These are phyloP conservation scores for Talaromyces verruculosus DNA, from an alignment of 2,329 filamentous ascomycete genomes.

Conservation along the genomic window DNA sequence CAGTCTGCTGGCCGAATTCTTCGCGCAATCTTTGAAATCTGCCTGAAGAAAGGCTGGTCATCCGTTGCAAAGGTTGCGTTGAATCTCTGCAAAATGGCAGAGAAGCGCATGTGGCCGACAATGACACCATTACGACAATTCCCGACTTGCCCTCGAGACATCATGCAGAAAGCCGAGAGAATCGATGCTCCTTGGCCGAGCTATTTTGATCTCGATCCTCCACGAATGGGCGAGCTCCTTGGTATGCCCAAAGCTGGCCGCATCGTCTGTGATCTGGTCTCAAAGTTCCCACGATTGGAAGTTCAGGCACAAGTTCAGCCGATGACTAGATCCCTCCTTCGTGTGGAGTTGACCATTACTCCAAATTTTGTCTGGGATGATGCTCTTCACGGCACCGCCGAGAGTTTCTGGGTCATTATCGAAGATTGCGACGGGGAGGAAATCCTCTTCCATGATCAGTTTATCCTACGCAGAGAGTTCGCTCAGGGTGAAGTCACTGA, in stretches of 20 bases:
- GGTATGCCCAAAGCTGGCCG: constrained; percentile 86
- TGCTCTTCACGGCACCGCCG: constrained; percentile 77
- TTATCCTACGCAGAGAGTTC: constrained; percentile 86
- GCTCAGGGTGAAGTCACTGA: constrained; percentile 83
- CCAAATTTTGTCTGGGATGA: constrained; percentile 98
- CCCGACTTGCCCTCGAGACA: constrained; percentile 74
- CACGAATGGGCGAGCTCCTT: constrained; percentile 90
- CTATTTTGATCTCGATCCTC: constrained; percentile 95
- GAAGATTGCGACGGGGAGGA: constrained; percentile 98
- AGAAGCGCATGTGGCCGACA: constrained; percentile 99
- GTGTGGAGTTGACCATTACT: constrained; percentile 84
- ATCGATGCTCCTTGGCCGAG: constrained; percentile 91
- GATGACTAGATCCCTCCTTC: constrained; percentile 88
- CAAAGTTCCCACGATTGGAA: constrained; percentile 90
- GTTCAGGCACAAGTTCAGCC: constrained; percentile 93
- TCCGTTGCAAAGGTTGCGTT: constrained; percentile 88
- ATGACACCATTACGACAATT: constrained; percentile 97
- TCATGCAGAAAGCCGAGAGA: constrained; percentile 87
- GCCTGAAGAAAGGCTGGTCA: constrained; percentile 95
- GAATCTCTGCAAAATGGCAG: constrained; percentile 97
- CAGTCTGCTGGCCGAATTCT: constrained; percentile 96
- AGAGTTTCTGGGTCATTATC: constrained; percentile 95
- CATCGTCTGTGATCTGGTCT: constrained; percentile 78
- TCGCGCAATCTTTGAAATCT: constrained; percentile 93
- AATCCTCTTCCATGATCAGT: constrained; percentile 91